phyloP scores from a whole-genome alignment of 805 yeast genomes.

The Millerago galiae region DNA sequence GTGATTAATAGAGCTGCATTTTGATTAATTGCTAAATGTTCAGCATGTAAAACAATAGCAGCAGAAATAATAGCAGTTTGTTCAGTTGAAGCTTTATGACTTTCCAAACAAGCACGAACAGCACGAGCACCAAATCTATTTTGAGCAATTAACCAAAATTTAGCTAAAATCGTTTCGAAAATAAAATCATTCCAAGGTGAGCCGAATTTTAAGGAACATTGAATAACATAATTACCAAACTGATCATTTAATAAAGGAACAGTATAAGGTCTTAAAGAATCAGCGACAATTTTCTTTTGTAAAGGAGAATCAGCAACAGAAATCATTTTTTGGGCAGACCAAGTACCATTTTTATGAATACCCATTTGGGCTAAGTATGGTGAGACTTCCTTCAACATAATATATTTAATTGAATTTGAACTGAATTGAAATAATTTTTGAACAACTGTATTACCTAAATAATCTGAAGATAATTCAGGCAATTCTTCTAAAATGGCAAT shows the following conservation, averaged over 20 bases:
- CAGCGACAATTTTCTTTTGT: conserved; percentile 59
- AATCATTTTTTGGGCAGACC: conserved; percentile 98
- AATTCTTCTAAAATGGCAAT: conserved; percentile 81
- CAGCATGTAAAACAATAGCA: conserved; percentile 70
- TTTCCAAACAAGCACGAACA: conserved; percentile 85
- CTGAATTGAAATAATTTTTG: conserved; percentile 80
- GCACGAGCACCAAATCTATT: conserved; percentile 96
- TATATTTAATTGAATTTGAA: conserved; percentile 63
- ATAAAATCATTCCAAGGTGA: conserved; percentile 86
- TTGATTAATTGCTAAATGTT: conserved; percentile 70
- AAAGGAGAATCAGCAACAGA: conserved; percentile 59
- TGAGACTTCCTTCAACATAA: conserved; percentile 71
- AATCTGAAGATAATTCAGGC: conserved; percentile 87
- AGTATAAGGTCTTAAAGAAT: conserved; percentile 71
- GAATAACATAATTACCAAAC: conserved; percentile 94
- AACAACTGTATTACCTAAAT: conserved; percentile 91
- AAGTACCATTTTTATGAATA: conserved; percentile 95
- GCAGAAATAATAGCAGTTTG: conserved; percentile 70
- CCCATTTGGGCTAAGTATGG: conserved; percentile 88
- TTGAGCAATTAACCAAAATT: conserved; percentile 74
- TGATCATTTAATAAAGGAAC: conserved; percentile 88
- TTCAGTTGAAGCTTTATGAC: conserved; percentile 57
- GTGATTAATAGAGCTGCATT: conserved; percentile 88
- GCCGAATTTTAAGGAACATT: conserved; percentile 87
- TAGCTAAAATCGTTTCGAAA: conserved; percentile 71